Conservation (phyloP, 441 rosid genomes). For the Adansonia madagascariensis region DNA sequence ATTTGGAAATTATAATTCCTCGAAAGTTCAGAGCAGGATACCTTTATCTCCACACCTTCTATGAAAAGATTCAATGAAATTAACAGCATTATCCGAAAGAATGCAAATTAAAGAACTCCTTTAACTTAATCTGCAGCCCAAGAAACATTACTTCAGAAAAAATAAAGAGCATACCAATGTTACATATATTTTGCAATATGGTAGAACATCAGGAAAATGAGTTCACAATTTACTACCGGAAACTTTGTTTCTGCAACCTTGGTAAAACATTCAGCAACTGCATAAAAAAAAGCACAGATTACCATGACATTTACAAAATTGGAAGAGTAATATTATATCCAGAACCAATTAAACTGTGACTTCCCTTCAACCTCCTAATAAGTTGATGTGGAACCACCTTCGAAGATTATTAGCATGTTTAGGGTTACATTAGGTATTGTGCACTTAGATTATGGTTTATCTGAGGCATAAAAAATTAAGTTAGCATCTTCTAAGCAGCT, state of each 20-base stretch:
- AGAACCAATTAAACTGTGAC: not conserved
- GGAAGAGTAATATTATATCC: not conserved
- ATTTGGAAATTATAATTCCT: slow-evolving; percentile 27
- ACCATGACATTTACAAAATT: slow-evolving; percentile 11
- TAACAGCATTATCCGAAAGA: slow-evolving; percentile 66
- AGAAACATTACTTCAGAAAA: slow-evolving; percentile 26
- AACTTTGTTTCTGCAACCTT: slow-evolving; percentile 78
- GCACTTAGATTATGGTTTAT: not conserved
- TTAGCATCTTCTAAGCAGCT: not conserved
- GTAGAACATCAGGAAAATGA: slow-evolving; percentile 24
- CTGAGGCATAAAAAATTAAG: not conserved
- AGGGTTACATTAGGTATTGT: not conserved
- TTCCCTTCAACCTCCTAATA: not conserved
- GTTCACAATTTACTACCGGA: slow-evolving; percentile 49
- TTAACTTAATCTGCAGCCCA: slow-evolving; percentile 73
- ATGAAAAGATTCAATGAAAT: slow-evolving; percentile 80
- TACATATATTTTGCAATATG: slow-evolving; percentile 14
- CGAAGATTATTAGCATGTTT: not conserved
- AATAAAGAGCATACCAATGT: not conserved
- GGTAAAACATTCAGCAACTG: slow-evolving; percentile 72
- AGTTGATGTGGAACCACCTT: not conserved
- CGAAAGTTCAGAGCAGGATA: slow-evolving; percentile 36
- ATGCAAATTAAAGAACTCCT: slow-evolving; percentile 71
- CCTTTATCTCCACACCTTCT: slow-evolving; percentile 90
- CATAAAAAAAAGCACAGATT: slow-evolving; percentile 44